These are phyloP conservation scores for Sanghuangporus baumii DNA, from an alignment of 1,284 basidiomycete genomes.

Conservation along the genomic window DNA sequence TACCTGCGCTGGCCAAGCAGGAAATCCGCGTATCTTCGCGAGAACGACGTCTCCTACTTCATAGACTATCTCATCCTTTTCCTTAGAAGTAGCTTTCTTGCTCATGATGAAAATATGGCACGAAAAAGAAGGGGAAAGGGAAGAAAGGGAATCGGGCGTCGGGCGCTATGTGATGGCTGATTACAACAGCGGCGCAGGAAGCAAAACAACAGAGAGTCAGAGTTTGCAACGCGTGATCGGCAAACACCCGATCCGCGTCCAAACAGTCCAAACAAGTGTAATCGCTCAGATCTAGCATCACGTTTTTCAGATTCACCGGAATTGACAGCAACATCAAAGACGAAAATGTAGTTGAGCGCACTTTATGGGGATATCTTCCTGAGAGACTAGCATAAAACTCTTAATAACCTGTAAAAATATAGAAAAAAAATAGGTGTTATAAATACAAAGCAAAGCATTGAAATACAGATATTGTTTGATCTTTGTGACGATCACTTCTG, in stretches of 20 bases:
- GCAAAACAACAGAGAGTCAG: background rate
- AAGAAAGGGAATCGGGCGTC: background rate
- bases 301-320: background rate
- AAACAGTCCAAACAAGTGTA: constrained; percentile 8
- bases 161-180: background rate
- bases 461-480: no score
- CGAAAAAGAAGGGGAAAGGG: constrained; percentile 5
- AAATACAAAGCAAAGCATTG: no score
- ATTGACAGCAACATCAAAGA: no score
- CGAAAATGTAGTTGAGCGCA: no score
- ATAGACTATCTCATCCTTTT: constrained; percentile 39
- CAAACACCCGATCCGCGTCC: constrained; percentile 6
- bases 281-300: background rate
- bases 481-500: no score
- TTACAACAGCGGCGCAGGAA: background rate
- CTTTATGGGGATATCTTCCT: no score
- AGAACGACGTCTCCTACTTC: constrained; percentile 78
- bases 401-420: no score
- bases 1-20: constrained; percentile 89
- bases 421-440: no score
- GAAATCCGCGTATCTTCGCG: constrained; percentile 90
- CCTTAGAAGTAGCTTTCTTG: constrained; percentile 38
- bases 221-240: constrained; percentile 1
- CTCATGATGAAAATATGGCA: constrained; percentile 51
- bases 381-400: no score